phyloP scores from a whole-genome alignment of 2,329 filamentous ascomycete species.

The Lecanicillium sp. region DNA sequence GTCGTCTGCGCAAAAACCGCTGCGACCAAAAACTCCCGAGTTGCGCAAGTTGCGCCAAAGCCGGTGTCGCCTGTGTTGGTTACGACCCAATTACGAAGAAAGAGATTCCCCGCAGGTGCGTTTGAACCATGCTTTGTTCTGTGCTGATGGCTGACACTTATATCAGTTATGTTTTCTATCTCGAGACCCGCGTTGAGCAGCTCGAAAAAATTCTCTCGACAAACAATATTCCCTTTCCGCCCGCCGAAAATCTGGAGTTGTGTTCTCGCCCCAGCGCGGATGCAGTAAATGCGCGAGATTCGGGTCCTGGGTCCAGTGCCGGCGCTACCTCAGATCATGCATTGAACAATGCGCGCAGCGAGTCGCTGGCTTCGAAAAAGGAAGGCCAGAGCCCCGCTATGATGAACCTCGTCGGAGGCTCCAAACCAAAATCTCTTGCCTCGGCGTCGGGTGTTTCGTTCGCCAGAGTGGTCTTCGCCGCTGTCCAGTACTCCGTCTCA shows the following conservation, averaged over 20 bases:
- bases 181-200: slow-evolving; percentile 79
- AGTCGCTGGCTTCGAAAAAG: slow-evolving; percentile 29
- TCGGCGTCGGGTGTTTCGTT: slow-evolving; percentile 90
- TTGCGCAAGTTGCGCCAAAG: slow-evolving; percentile 89
- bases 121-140: slow-evolving; percentile 23
- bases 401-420: slow-evolving; percentile 70
- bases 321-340: slow-evolving; percentile 25
- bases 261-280: slow-evolving; percentile 45
- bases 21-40: slow-evolving; percentile 91
- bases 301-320: slow-evolving; percentile 25
- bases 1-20: slow-evolving; percentile 84
- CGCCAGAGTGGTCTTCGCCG: slow-evolving; percentile 87
- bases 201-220: slow-evolving; percentile 69
- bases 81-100: slow-evolving; percentile 96
- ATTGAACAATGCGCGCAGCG: slow-evolving; percentile 19
- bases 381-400: slow-evolving; percentile 38
- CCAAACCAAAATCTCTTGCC: slow-evolving; percentile 75
- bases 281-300: not conserved
- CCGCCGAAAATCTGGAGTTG: slow-evolving; percentile 63
- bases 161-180: slow-evolving; percentile 82
- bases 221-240: slow-evolving; percentile 65
- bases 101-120: slow-evolving; percentile 86
- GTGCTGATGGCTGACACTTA: not conserved
- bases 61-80: slow-evolving; percentile 83
- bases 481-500: slow-evolving; percentile 68